Percentiles rank a stretch among this genome's conserved stretches.
Conservation (phyloP, 2,329 filamentous ascomycete genomes). For the Fusarium irregulare region DNA sequence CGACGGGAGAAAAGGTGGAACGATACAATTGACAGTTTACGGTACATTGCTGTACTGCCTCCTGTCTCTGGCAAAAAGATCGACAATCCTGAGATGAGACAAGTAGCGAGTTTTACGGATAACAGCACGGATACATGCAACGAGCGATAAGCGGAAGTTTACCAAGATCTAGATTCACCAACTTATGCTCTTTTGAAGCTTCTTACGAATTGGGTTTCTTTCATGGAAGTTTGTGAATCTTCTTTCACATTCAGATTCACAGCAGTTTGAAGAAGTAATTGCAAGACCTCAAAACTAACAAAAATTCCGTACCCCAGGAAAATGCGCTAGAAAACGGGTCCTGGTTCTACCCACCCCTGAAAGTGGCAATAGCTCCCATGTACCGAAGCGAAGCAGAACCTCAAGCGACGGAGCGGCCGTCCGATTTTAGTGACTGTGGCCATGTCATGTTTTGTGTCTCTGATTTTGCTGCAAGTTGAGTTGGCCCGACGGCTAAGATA, state of each 20-base stretch:
- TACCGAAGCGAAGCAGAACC: conserved; percentile 1
- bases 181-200: neutral
- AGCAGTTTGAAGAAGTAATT: neutral
- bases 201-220: neutral
- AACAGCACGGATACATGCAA: neutral
- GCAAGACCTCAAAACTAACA: conserved; percentile 7
- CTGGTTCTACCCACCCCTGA: conserved; percentile 27
- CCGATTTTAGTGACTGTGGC: conserved; percentile 15
- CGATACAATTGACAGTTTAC: conserved; percentile 8
- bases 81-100: conserved; percentile 22
- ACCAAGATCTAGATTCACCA: neutral
- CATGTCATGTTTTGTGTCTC: neutral
- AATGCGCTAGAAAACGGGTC: conserved; percentile 42
- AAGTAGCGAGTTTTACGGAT: conserved; percentile 1
- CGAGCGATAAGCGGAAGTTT: conserved; percentile 11
- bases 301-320: conserved; percentile 34
- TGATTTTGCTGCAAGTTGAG: conserved; percentile 5
- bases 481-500: conserved; percentile 10
- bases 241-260: neutral
- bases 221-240: neutral
- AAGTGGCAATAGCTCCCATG: conserved; percentile 36
- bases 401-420: conserved; percentile 32
- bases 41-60: conserved; percentile 9
- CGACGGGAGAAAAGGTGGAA: conserved; percentile 18
- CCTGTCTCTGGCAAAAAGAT: conserved; percentile 31